Evolutionary conservation across 768 basidiomycete genomes (phyloP), one percentile per base, ranked within the genome.

Genomic region (Boletus insuetus): DNA sequence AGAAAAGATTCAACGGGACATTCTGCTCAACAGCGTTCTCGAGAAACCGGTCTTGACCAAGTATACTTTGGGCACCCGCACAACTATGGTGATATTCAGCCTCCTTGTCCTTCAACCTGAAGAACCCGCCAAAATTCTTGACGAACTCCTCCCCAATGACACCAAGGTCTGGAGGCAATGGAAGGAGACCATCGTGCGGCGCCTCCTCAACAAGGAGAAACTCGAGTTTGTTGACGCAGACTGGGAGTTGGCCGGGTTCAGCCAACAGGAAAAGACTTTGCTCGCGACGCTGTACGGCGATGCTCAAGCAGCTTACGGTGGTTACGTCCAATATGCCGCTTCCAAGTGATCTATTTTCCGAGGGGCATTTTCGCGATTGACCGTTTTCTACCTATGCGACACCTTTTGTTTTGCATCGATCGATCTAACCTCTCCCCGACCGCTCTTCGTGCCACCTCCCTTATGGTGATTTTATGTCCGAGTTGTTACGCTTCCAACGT

Each of bases 81-180:
- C 70, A 2, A 39, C 63, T 13, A 59, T 58, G 60, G 69, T 59
- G 51, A 59, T 66, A 24, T 69, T 69, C 20, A 42, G 54, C 16
- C 58, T 68, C 13, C 64, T 69, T 22, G 57, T 61, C 10, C 53
- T 69, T 29, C 46, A 49, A 12, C 55, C 68, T 0, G 50, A 61
- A 16, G 64, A 69, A 2, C 68, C 66, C 4, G 20, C 4, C 4
- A 61, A 58, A 35, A 39, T 69, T 1, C 57, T 69, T 1, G 17
- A 69, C 38, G 60, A 62, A 16, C 46, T 68, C 12, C 58, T 69
- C 24, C 70, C 72, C 1, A 54, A 54, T 5, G 64, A 69, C 43
- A 69, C 67, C 24, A 67, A 55, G 20, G 65, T 65, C 13, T 70
- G 69, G 69, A 68, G n/a, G 38, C 57, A 38, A 13, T 70, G 64